Percentiles rank a stretch among this genome's conserved stretches.
phyloP scores from a whole-genome alignment of 768 basidiomycete species.

The Lactarius sanguifluus region DNA sequence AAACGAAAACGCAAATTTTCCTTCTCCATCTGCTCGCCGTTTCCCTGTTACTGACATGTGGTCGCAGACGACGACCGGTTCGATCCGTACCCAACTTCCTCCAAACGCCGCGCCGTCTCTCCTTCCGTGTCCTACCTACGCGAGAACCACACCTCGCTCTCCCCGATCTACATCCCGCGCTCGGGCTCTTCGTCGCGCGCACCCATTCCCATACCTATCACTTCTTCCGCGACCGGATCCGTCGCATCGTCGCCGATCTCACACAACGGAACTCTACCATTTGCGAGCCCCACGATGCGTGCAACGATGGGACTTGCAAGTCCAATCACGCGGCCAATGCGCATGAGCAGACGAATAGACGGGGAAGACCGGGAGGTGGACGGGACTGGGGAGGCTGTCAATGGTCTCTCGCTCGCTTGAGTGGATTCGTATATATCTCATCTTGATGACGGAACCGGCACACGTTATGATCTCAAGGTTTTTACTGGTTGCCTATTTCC shows the following conservation, averaged over 20 bases:
- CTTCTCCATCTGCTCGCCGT: constrained; percentile 5
- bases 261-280: constrained; percentile 45
- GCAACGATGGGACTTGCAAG: constrained; percentile 71
- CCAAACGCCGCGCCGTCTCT: constrained; percentile 81
- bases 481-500: not conserved
- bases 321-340: constrained; percentile 70
- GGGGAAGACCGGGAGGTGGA: constrained; percentile 71
- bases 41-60: constrained; percentile 10
- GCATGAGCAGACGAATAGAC: constrained; percentile 48
- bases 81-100: constrained; percentile 76
- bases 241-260: constrained; percentile 73
- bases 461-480: constrained; percentile 5
- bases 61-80: constrained; percentile 75
- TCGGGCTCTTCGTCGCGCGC: constrained; percentile 37
- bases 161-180: constrained; percentile 50
- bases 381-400: constrained; percentile 76
- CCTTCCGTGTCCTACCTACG: constrained; percentile 71
- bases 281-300: constrained; percentile 68
- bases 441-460: not conserved
- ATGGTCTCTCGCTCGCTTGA: constrained; percentile 51
- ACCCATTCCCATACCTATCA: constrained; percentile 67
- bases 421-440: not conserved
- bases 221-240: constrained; percentile 60
- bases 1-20: constrained; percentile 70
- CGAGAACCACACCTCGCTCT: constrained; percentile 53